A percentile compares a stretch with the other conserved stretches of the same genome.
Conservation (phyloP, 768 basidiomycete species). For the Cystoderma amianthinum region DNA sequence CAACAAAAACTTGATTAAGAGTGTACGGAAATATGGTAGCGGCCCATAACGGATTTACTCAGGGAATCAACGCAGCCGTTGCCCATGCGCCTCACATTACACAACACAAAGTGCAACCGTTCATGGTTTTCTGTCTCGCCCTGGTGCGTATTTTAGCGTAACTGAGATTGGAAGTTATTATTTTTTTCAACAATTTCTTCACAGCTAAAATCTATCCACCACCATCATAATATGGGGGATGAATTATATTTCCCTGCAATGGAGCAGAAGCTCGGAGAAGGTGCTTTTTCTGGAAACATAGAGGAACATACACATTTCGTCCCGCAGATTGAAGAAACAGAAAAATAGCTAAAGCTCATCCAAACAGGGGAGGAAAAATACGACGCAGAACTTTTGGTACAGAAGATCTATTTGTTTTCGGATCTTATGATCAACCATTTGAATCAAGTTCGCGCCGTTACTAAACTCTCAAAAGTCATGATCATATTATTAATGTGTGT, state of each 20-base stretch:
- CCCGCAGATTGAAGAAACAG: constrained; percentile 13
- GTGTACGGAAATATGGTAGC: constrained; percentile 18
- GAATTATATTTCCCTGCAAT: constrained; percentile 15
- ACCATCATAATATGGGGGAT: constrained; percentile 23
- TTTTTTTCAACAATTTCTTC: neutral
- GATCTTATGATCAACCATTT: constrained; percentile 20
- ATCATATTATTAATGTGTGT: neutral
- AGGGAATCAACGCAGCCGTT: constrained; percentile 16
- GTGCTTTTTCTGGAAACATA: constrained; percentile 13
- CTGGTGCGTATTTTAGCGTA: constrained; percentile 15
- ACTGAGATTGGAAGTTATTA: neutral
- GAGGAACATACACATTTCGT: constrained; percentile 20
- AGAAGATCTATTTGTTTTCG: constrained; percentile 16
- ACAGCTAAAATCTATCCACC: constrained; percentile 17
- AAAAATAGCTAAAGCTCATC: constrained; percentile 40
- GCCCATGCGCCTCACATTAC: too few species aligned
- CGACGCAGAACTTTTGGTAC: constrained; percentile 20
- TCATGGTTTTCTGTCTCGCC: constrained; percentile 17
- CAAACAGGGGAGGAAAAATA: constrained; percentile 49
- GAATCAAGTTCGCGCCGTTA: constrained; percentile 10
- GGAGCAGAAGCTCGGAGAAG: constrained; percentile 18
- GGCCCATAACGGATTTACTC: constrained; percentile 21
- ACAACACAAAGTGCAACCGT: constrained; percentile 16
- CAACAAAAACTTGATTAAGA: neutral
- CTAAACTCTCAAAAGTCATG: neutral